phyloP scores from a whole-genome alignment of 208 protist species.

The Herpetomonas tarakana region DNA sequence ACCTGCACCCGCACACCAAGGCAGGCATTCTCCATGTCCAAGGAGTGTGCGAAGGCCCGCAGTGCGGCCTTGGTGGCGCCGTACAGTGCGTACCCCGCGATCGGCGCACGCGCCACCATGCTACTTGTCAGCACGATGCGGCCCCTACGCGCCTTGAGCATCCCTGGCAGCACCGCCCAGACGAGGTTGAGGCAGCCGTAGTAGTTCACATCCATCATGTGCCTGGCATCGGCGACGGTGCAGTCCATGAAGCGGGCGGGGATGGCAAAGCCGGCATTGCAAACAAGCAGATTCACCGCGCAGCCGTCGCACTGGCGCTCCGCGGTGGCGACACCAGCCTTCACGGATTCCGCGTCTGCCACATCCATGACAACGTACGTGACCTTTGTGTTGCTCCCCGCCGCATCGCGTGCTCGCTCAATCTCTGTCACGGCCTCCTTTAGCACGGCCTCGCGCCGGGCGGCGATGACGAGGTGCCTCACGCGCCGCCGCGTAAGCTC shows the following conservation, averaged over 20 bases:
- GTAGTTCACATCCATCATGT: slow-evolving; percentile 91
- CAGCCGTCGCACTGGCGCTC: slow-evolving; percentile 32
- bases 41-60: slow-evolving; percentile 79
- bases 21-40: slow-evolving; percentile 85
- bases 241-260: slow-evolving; percentile 81
- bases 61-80: slow-evolving; percentile 83
- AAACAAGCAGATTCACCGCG: slow-evolving; percentile 70
- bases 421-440: slow-evolving; percentile 45
- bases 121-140: slow-evolving; percentile 85
- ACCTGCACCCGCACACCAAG: slow-evolving; percentile 81
- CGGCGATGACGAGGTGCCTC: slow-evolving; percentile 65
- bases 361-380: slow-evolving; percentile 83
- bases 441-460: slow-evolving; percentile 59
- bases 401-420: slow-evolving; percentile 13
- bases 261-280: slow-evolving; percentile 78
- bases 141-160: slow-evolving; percentile 46
- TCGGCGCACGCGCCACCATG: slow-evolving; percentile 62
- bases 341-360: slow-evolving; percentile 51
- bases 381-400: slow-evolving; percentile 37
- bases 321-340: slow-evolving; percentile 15
- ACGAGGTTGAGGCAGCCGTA: slow-evolving; percentile 75
- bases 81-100: slow-evolving; percentile 87
- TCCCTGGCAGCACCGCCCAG: slow-evolving; percentile 68
- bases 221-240: slow-evolving; percentile 39
- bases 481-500: slow-evolving; percentile 41